These are phyloP conservation scores for Mitragyna speciosa DNA, from an alignment of 257 asterid species.

Conservation along the genomic window DNA sequence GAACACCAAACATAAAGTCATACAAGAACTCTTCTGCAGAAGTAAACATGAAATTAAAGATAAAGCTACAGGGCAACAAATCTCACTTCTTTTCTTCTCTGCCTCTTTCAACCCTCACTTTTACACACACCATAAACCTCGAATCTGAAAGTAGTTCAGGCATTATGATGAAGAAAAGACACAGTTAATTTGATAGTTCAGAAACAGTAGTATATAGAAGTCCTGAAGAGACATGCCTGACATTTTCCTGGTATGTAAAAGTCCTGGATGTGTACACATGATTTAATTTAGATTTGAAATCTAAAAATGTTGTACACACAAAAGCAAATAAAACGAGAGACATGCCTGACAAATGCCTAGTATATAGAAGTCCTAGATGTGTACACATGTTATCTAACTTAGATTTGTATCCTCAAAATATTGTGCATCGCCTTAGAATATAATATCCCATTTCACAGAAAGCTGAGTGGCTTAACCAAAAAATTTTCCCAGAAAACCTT, in stretches of 20 bases:
- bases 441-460: background rate
- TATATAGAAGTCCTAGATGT: background rate
- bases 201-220: too few species aligned
- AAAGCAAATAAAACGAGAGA: background rate
- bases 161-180: background rate
- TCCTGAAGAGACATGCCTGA: too few species aligned
- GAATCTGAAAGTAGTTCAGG: background rate
- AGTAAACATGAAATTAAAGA: background rate
- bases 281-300: too few species aligned
- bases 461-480: background rate
- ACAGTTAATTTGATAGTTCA: background rate
- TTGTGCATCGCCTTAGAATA: background rate
- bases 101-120: background rate
- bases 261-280: too few species aligned
- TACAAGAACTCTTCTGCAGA: background rate
- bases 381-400: background rate
- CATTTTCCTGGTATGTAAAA: too few species aligned
- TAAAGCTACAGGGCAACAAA: background rate
- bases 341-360: background rate
- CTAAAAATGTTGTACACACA: too few species aligned
- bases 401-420: background rate
- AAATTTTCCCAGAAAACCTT: background rate
- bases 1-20: background rate
- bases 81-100: background rate
- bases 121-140: background rate